Percentiles rank a stretch among this genome's conserved stretches.
These are phyloP conservation scores for Platanthera guangdongensis DNA, from an alignment of 106 monocot genomes.

Conservation along the genomic window DNA sequence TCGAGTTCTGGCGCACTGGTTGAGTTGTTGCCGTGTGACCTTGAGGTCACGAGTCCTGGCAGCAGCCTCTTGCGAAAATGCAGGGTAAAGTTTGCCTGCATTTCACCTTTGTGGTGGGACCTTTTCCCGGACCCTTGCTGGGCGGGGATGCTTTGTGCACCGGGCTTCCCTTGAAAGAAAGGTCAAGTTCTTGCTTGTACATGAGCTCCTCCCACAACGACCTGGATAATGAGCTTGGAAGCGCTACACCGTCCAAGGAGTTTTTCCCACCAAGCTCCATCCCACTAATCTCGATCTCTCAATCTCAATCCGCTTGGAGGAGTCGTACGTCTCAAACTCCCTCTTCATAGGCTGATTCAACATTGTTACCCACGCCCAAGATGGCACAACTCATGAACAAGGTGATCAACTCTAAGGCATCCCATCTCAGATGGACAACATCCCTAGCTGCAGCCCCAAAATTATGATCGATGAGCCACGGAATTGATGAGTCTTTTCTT, in stretches of 20 bases:
- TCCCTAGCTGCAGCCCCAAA: slow-evolving; percentile 38
- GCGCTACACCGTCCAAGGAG: slow-evolving; percentile 25
- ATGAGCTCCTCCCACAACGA: slow-evolving; percentile 51
- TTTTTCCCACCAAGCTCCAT: slow-evolving; percentile 22
- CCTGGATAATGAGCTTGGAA: slow-evolving; percentile 45
- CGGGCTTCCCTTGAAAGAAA: slow-evolving; percentile 25
- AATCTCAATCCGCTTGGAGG: slow-evolving; percentile 34
- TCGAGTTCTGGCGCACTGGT: no score
- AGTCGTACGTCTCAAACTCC: slow-evolving; percentile 36
- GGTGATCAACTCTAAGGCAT: slow-evolving; percentile 37
- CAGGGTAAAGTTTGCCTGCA: no score
- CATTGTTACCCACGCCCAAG: slow-evolving; percentile 27
- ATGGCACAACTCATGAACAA: slow-evolving; percentile 56
- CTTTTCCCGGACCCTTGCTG: no score
- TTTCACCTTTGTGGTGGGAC: no score
- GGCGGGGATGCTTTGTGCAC: no score
- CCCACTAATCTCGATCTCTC: slow-evolving; percentile 15
- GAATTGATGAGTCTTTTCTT: no score
- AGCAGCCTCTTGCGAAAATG: no score
- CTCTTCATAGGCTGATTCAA: slow-evolving; percentile 41
- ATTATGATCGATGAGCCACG: slow-evolving; percentile 60
- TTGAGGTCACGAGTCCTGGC: no score
- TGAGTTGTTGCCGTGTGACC: no score
- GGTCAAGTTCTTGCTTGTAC: slow-evolving; percentile 35
- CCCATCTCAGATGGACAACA: slow-evolving; percentile 53